Evolutionary conservation across 345 rosid genomes (phyloP).

Genomic region (Ricinus communis): DNA sequence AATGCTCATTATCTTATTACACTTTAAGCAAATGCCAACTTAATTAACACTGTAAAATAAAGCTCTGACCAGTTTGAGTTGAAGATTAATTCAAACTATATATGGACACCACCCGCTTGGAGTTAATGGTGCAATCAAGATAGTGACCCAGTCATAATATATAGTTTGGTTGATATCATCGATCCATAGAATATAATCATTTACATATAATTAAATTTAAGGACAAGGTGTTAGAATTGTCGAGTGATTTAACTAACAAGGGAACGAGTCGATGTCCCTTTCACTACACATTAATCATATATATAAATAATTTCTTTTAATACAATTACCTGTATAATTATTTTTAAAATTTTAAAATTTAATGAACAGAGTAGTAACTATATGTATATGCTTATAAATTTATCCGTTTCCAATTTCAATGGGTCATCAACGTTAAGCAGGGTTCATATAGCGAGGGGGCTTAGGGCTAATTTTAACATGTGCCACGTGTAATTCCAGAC

Average conservation of each 20-base stretch:
- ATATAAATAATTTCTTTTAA: no score
- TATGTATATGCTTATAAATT: no score
- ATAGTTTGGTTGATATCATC: slow-evolving; percentile 6
- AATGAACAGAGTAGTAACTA: no score
- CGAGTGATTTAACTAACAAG: not conserved
- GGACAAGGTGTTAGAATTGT: not conserved
- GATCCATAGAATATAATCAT: not conserved
- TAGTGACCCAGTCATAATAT: not conserved
- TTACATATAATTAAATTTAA: not conserved
- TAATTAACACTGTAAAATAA: no score
- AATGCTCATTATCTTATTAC: not conserved
- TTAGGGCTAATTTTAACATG: no score
- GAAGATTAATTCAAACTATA: slow-evolving; percentile 17
- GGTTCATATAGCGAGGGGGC: no score
- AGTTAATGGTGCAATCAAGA: slow-evolving; percentile 4
- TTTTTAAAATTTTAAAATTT: no score
- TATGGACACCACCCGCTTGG: not conserved
- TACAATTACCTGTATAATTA: no score
- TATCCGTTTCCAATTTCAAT: slow-evolving; percentile 1
- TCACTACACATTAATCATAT: no score
- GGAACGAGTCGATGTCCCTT: not conserved
- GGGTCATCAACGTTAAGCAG: not conserved
- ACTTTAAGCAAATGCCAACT: not conserved
- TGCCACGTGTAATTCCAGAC: slow-evolving; percentile 1
- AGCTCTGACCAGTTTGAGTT: not conserved